Percentiles rank a stretch among this genome's conserved stretches.
These are phyloP conservation scores for Rhinocladiella mackenziei DNA, from an alignment of 2,329 filamentous ascomycete species.

Conservation along the genomic window DNA sequence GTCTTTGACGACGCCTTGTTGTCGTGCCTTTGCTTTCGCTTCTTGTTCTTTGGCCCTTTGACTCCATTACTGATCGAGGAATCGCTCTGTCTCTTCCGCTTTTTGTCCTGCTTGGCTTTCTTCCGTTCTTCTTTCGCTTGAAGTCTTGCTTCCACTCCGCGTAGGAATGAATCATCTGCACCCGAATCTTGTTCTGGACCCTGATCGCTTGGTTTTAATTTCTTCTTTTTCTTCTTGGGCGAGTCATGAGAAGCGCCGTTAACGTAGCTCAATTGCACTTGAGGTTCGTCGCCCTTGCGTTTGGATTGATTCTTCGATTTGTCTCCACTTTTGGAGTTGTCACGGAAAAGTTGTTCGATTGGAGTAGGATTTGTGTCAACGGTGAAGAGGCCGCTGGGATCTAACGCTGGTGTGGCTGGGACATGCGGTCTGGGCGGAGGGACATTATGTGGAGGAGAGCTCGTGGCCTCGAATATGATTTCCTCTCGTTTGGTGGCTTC, in stretches of 20 bases:
- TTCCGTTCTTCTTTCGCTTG: slow-evolving; percentile 42
- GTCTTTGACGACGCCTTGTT: slow-evolving; percentile 1
- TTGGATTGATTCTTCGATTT: slow-evolving; percentile 15
- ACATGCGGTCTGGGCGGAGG: background rate
- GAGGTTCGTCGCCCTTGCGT: slow-evolving; percentile 14
- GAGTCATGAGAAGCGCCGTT: slow-evolving; percentile 7
- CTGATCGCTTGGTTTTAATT: slow-evolving; percentile 21
- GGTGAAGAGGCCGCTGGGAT: slow-evolving; percentile 27
- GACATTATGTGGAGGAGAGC: slow-evolving; percentile 1
- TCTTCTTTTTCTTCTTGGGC: slow-evolving; percentile 26
- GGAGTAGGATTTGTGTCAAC: slow-evolving; percentile 28
- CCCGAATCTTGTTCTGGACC: background rate
- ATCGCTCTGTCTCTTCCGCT: slow-evolving; percentile 36
- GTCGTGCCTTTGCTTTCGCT: slow-evolving; percentile 20
- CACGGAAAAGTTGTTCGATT: slow-evolving; percentile 15
- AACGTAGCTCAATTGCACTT: slow-evolving; percentile 5
- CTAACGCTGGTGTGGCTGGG: slow-evolving; percentile 12
- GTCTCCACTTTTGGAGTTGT: slow-evolving; percentile 2
- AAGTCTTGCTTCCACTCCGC: slow-evolving; percentile 43
- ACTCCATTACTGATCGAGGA: slow-evolving; percentile 20
- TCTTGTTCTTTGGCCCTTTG: slow-evolving; percentile 13
- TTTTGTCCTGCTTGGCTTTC: slow-evolving; percentile 37
- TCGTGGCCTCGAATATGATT: background rate
- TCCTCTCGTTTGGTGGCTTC: slow-evolving; percentile 7
- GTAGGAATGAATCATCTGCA: slow-evolving; percentile 30